phyloP scores from a whole-genome alignment of 345 rosid genomes.

The Murraya paniculata region DNA sequence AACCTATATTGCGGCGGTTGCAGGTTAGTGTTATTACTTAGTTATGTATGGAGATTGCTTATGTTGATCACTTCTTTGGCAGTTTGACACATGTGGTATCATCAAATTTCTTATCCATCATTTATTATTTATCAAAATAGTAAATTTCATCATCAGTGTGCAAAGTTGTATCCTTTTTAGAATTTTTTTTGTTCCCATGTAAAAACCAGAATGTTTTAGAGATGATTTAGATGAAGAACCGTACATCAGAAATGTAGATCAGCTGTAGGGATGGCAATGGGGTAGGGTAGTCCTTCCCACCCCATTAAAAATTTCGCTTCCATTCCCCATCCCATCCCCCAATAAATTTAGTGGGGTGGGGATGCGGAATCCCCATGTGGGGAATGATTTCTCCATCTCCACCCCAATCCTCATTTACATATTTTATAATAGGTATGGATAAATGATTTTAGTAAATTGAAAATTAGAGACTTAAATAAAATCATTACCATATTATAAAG shows the following conservation, averaged over 20 bases:
- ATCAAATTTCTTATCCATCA: background rate
- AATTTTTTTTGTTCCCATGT: background rate
- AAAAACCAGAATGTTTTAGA: background rate
- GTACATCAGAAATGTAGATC: background rate
- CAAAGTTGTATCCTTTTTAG: background rate
- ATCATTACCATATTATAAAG: no score
- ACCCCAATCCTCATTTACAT: no score
- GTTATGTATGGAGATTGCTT: background rate
- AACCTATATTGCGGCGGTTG: slow-evolving; percentile 91
- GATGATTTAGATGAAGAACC: background rate
- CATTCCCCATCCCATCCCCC: no score
- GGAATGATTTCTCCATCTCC: no score
- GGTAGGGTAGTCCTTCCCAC: no score
- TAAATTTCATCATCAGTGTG: background rate
- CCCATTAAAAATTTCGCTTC: no score
- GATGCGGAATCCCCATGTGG: no score
- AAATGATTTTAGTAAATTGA: no score
- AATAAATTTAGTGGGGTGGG: no score
- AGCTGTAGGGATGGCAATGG: no score
- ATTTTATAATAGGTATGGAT: no score
- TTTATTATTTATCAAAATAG: background rate
- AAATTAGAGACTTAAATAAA: no score
- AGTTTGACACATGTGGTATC: background rate
- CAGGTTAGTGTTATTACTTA: slow-evolving; percentile 61
- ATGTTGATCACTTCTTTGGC: background rate